Percentiles rank a stretch among this genome's conserved stretches.
These are phyloP conservation scores for Botrytis fabae DNA, from an alignment of 2,329 filamentous ascomycete genomes.

Conservation along the genomic window DNA sequence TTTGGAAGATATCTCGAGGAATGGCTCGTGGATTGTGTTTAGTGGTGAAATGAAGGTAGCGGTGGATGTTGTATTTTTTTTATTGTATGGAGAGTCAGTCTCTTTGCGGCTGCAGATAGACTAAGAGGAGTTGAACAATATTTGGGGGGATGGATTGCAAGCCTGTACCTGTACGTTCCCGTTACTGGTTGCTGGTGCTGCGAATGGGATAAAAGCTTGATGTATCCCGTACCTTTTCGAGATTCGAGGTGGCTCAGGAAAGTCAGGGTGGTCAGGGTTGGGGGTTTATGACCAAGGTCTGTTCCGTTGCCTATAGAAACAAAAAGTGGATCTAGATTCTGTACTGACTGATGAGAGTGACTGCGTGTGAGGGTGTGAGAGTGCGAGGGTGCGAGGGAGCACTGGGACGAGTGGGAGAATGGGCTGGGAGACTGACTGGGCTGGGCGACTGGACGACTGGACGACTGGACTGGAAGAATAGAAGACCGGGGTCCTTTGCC, in stretches of 20 bases:
- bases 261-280: background rate
- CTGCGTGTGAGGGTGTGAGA: background rate
- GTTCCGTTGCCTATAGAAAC: slow-evolving; percentile 18
- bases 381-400: background rate
- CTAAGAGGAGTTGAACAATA: background rate
- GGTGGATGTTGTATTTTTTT: background rate
- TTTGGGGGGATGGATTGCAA: background rate
- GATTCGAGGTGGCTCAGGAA: slow-evolving; percentile 3
- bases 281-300: slow-evolving; percentile 5
- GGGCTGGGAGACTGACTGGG: too few species aligned
- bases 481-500: background rate
- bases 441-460: too few species aligned
- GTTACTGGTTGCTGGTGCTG: background rate
- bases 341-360: background rate
- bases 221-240: slow-evolving; percentile 5
- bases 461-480: background rate
- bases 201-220: slow-evolving; percentile 8
- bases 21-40: slow-evolving; percentile 9
- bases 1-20: background rate
- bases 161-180: slow-evolving; percentile 6
- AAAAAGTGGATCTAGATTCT: slow-evolving; percentile 20
- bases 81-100: background rate
- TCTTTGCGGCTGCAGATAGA: background rate
- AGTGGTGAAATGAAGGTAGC: background rate
- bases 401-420: too few species aligned